phyloP scores from a whole-genome alignment of 441 rosid genomes.

The Heliophila coronopifolia region DNA sequence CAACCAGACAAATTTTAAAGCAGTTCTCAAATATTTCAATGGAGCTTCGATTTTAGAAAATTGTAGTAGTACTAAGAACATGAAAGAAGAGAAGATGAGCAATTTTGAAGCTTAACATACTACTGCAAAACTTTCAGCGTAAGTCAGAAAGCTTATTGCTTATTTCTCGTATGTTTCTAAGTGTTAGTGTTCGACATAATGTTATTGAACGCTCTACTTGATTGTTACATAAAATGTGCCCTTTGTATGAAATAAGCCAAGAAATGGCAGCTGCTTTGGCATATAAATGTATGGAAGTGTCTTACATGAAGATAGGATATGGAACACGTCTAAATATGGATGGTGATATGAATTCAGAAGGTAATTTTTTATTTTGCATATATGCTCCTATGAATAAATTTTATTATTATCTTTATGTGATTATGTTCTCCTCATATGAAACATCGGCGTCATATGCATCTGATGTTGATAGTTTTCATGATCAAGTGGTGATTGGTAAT shows the following conservation, averaged over 20 bases:
- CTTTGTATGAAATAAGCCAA: slow-evolving; percentile 49
- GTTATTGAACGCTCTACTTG: slow-evolving; percentile 13
- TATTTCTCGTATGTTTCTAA: background rate
- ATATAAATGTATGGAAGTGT: slow-evolving; percentile 85
- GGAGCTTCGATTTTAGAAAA: slow-evolving; percentile 65
- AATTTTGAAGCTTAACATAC: slow-evolving; percentile 49
- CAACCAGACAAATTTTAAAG: slow-evolving; percentile 54
- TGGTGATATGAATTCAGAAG: slow-evolving; percentile 55
- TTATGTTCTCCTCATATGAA: slow-evolving; percentile 53
- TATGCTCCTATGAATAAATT: slow-evolving; percentile 8
- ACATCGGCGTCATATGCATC: slow-evolving; percentile 93
- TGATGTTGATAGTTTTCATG: slow-evolving; percentile 68
- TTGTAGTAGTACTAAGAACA: slow-evolving; percentile 35
- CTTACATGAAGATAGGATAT: slow-evolving; percentile 60
- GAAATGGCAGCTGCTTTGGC: slow-evolving; percentile 91
- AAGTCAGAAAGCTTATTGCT: slow-evolving; percentile 36
- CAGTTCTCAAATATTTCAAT: slow-evolving; percentile 59
- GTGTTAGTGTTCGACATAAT: slow-evolving; percentile 5
- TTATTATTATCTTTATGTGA: background rate
- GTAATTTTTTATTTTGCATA: slow-evolving; percentile 33
- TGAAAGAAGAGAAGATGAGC: slow-evolving; percentile 41
- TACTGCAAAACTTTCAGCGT: slow-evolving; percentile 62
- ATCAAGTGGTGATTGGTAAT: slow-evolving; percentile 48
- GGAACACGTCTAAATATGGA: slow-evolving; percentile 36
- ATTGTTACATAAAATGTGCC: slow-evolving; percentile 58